Base-by-base conservation (phyloP, 306 rosid species). In the Carpinus fangiana region DNA sequence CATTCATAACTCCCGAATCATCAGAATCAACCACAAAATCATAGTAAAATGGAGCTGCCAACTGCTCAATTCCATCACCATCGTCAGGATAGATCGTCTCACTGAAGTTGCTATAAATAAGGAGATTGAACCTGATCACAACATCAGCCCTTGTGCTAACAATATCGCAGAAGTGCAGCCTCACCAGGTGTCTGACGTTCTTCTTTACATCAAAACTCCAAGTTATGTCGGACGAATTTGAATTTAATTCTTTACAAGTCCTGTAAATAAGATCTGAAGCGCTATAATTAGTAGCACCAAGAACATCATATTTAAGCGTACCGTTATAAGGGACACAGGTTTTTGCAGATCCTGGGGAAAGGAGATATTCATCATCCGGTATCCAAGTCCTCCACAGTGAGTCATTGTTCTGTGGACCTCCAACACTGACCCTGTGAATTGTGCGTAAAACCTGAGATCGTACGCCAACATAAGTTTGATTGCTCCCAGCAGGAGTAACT, bases 101-200 rank as follows among this genome's bases (percentile, higher is more conserved):
- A 13, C 10, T 68, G 73, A 9, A 1, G 0, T 0, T 8, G 51
- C 80, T 78, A 36, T 57, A 60, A 62, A 86, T 73, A 23, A 1
- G 45, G 36, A 89, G 68, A 2, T 0, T 0, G 73, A 89, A 89
- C 5, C 0, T 0, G 2, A 28, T 11, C 6, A 47, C 52, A 47
- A 0, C 1, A 21, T 0, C 0, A 3, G 1, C 0, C 8, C 45
- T 1, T 47, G 0, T 0, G 69, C 4, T 46, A 8, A 2, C 3
- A 23, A 53, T 0, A 48, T 89, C 87, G 77, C 86, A 89, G 34
- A 89, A 83, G 62, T 89, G 90, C 26, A 80, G 21, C 21, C 90
- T 74, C 50, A 89, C 70, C 1, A 89, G 62, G 70, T 86, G 62
- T 34, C 57, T 75, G 1, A 14, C 4, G 2, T 82, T 82, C 36